Percentiles rank a stretch among this genome's conserved stretches.
Conservation (phyloP, 148 eudicot genomes). For the Camellia granthamiana region DNA sequence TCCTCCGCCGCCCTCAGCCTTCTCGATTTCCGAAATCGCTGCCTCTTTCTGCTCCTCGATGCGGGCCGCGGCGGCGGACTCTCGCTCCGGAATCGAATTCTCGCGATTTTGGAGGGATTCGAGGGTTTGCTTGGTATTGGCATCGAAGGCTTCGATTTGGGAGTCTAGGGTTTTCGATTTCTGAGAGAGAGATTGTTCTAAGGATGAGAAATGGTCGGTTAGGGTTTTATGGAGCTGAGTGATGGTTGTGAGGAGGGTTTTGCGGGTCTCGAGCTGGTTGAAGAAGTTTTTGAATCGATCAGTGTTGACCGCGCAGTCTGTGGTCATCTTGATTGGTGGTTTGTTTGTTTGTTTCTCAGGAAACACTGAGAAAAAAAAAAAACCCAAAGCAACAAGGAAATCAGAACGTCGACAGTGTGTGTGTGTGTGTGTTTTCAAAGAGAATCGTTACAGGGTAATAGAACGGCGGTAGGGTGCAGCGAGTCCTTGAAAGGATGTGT, state of each 20-base stretch:
- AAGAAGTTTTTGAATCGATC: slow-evolving; percentile 32
- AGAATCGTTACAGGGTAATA: too few species aligned
- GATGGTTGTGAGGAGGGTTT: slow-evolving; percentile 34
- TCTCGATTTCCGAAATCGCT: slow-evolving; percentile 37
- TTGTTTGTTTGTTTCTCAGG: neutral
- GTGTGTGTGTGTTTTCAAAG: too few species aligned
- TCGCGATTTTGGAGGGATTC: slow-evolving; percentile 37
- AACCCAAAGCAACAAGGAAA: too few species aligned
- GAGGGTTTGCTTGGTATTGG: slow-evolving; percentile 22
- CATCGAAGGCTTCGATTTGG: slow-evolving; percentile 33
- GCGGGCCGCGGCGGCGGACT: slow-evolving; percentile 22
- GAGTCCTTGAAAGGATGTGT: too few species aligned
- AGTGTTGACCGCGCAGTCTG: slow-evolving; percentile 4
- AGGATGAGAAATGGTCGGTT: slow-evolving; percentile 33
- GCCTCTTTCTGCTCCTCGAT: slow-evolving; percentile 27
- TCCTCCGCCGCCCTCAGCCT: slow-evolving; percentile 2
- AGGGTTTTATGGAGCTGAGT: slow-evolving; percentile 50
- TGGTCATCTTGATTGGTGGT: slow-evolving; percentile 5
- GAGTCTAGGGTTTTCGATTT: slow-evolving; percentile 44
- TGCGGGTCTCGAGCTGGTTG: slow-evolving; percentile 41
- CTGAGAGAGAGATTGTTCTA: slow-evolving; percentile 28
- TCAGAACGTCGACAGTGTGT: too few species aligned
- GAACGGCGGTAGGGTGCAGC: too few species aligned
- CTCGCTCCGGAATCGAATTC: slow-evolving; percentile 29
- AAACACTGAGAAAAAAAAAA: neutral